Conservation (phyloP, 1,284 basidiomycete genomes). For the Apiotrichum gamsii region DNA sequence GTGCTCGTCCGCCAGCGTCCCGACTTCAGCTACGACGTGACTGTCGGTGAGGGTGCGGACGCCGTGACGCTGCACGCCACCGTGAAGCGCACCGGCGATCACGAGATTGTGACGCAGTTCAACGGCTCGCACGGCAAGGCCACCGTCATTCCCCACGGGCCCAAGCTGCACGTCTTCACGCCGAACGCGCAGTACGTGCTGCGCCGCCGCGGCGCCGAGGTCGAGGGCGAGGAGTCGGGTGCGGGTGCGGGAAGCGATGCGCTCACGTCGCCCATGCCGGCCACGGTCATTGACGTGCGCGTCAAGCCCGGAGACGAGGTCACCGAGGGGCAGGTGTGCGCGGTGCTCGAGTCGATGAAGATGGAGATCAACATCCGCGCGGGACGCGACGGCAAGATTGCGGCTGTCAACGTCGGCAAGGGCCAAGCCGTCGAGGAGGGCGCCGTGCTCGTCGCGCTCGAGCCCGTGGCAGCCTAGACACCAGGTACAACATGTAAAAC, state of each 20-base stretch:
- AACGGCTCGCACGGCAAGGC: conserved; percentile 12
- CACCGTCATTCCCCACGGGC: conserved; percentile 32
- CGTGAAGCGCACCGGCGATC: conserved; percentile 13
- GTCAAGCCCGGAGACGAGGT: conserved; percentile 69
- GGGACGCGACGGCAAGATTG: conserved; percentile 61
- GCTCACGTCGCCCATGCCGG: conserved; percentile 69
- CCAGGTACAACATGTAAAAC: too few species aligned
- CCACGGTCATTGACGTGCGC: conserved; percentile 75
- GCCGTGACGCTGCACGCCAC: conserved; percentile 8
- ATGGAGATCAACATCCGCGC: conserved; percentile 82
- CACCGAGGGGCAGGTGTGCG: conserved; percentile 69
- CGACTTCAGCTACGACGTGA: conserved; percentile 19
- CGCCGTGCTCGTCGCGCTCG: conserved; percentile 59
- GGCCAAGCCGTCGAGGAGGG: conserved; percentile 88
- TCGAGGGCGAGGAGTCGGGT: conserved; percentile 17
- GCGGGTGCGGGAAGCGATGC: conserved; percentile 16
- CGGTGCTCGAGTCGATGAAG: conserved; percentile 93
- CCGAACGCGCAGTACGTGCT: conserved; percentile 26
- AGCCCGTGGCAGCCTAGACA: too few species aligned
- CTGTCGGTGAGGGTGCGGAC: conserved; percentile 9
- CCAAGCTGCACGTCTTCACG: conserved; percentile 39
- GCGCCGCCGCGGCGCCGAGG: conserved; percentile 15
- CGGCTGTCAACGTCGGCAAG: conserved; percentile 64
- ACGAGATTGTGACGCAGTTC: conserved; percentile 32
- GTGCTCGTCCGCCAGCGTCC: conserved; percentile 19